phyloP scores from a whole-genome alignment of 192 early-diverging fungal species.

The Mortierella claussenii region DNA sequence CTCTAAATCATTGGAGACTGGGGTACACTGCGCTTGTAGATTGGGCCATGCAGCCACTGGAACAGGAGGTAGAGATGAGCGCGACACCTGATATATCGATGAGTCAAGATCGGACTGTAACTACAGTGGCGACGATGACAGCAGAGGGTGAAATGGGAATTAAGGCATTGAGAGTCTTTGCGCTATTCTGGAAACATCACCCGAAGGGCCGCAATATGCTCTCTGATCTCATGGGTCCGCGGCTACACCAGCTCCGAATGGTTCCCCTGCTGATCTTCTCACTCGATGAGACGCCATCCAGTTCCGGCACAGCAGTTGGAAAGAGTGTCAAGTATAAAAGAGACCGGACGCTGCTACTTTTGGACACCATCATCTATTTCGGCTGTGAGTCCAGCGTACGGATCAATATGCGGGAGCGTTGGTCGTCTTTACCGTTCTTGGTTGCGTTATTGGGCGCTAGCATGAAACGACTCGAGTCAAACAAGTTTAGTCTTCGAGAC shows the following conservation, averaged over 20 bases:
- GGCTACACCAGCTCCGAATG: slow-evolving; percentile 18
- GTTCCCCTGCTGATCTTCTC: slow-evolving; percentile 6
- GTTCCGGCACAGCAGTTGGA: no score
- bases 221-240: slow-evolving; percentile 26
- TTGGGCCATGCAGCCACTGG: slow-evolving; percentile 24
- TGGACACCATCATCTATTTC: slow-evolving; percentile 20
- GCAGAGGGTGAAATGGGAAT: slow-evolving; percentile 6
- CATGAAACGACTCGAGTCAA: slow-evolving; percentile 4
- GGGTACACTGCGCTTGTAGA: slow-evolving; percentile 30
- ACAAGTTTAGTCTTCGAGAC: slow-evolving; percentile 4
- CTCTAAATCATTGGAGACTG: slow-evolving; percentile 15
- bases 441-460: slow-evolving; percentile 14
- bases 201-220: slow-evolving; percentile 11
- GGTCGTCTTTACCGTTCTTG: slow-evolving; percentile 21
- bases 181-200: slow-evolving; percentile 32
- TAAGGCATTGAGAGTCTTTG: slow-evolving; percentile 16
- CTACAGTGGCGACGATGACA: neutral
- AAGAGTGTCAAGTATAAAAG: neutral
- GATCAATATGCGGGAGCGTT: slow-evolving; percentile 43
- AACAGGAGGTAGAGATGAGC: neutral
- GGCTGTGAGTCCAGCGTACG: slow-evolving; percentile 37
- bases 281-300: no score
- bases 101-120: neutral
- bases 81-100: no score
- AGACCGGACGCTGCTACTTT: slow-evolving; percentile 10